Conservation (phyloP, 2,329 filamentous ascomycete species). For the Aspergillus nomiae region DNA sequence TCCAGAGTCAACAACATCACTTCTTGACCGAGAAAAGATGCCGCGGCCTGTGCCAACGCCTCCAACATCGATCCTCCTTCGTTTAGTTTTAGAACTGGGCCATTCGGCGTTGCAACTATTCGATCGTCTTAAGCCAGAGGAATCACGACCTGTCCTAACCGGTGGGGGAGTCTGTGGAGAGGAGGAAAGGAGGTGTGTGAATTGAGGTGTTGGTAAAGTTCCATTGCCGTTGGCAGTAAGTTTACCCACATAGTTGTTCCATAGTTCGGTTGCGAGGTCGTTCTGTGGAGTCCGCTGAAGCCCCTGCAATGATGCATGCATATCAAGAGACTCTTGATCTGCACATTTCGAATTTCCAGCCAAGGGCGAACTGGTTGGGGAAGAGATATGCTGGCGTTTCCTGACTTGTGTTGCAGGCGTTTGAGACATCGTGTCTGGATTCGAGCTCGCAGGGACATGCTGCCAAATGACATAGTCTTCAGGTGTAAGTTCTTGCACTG, state of each 20-base stretch:
- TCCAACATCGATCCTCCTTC: conserved; percentile 60
- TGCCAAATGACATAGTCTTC: conserved; percentile 65
- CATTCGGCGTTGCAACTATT: conserved; percentile 71
- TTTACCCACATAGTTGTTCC: conserved; percentile 71
- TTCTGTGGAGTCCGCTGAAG: conserved; percentile 67
- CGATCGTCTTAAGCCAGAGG: conserved; percentile 60
- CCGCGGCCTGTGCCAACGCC: conserved; percentile 50
- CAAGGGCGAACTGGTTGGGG: conserved; percentile 69
- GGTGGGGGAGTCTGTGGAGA: conserved; percentile 67
- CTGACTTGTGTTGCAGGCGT: conserved; percentile 50
- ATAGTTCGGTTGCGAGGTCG: conserved; percentile 73
- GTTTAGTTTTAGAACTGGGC: conserved; percentile 63
- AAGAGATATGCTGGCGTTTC: conserved; percentile 74
- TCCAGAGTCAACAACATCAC: conserved; percentile 41
- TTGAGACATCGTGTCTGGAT: conserved; percentile 50
- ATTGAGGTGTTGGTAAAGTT: conserved; percentile 56
- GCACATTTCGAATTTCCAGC: conserved; percentile 40
- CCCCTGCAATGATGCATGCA: conserved; percentile 60
- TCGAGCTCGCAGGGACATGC: conserved; percentile 46
- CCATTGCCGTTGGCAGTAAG: conserved; percentile 47
- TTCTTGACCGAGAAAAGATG: conserved; percentile 44
- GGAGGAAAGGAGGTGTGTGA: conserved; percentile 68
- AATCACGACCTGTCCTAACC: conserved; percentile 43
- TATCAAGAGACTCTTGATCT: conserved; percentile 53
- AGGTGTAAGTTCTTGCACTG: conserved; percentile 54